Percentiles rank a stretch among this genome's conserved stretches.
phyloP scores from a whole-genome alignment of 441 rosid genomes.

The Erodium chrysanthum region DNA sequence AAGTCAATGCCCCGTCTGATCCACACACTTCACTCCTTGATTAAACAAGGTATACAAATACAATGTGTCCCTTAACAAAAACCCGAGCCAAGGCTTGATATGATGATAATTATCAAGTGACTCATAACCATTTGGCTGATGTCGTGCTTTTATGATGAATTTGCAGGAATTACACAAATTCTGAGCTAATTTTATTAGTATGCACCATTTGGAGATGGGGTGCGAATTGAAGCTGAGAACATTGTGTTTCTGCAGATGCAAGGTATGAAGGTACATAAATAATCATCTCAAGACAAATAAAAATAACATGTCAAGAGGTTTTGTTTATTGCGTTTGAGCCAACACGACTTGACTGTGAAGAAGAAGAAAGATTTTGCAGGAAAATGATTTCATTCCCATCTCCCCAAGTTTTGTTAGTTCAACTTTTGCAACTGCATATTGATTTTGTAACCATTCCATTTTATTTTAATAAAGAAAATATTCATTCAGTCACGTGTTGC shows the following conservation, averaged over 20 bases:
- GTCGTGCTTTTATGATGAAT: neutral
- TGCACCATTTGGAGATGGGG: neutral
- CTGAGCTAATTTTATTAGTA: neutral
- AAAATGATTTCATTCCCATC: neutral
- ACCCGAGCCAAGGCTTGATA: too few species aligned
- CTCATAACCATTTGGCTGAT: neutral
- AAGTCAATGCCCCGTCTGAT: conserved; percentile 34
- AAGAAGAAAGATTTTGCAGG: neutral
- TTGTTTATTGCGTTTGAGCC: neutral
- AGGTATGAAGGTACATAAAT: neutral
- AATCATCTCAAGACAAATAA: neutral
- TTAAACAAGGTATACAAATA: neutral
- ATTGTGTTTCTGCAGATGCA: neutral
- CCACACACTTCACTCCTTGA: neutral
- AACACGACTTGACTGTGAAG: neutral
- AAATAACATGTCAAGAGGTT: neutral
- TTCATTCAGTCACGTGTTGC: neutral
- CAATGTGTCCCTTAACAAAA: too few species aligned
- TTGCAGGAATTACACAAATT: neutral
- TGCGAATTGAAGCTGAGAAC: neutral
- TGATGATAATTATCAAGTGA: too few species aligned
- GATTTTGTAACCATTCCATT: neutral
- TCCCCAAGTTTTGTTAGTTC: neutral
- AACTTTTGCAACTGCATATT: neutral
- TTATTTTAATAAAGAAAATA: neutral